Base-by-base conservation (phyloP, 2,329 filamentous ascomycete genomes). In the Pseudogymnoascus sp. region DNA sequence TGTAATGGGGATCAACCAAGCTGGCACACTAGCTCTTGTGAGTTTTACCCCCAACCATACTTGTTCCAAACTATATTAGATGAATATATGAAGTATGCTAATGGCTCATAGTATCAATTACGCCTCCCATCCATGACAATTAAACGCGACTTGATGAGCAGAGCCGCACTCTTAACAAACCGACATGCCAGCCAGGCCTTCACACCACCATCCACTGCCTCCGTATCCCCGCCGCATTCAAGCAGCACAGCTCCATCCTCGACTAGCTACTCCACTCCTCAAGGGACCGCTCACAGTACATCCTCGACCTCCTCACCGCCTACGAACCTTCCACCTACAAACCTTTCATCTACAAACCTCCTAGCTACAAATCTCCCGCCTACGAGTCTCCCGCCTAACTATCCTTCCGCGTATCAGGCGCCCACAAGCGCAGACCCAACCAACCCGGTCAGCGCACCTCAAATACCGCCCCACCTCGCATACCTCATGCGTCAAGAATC, bases 61-160 rank as follows among this genome's bases (percentile, higher is more conserved):
- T 59, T 28, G 12, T 30, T 30, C 23, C 39, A 30, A 61, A 63
- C n/a, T 62, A 48, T 39, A 3, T 55, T 8, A n/a, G 48, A 33
- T 57, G 13, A 37, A 5, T 21, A 21, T 28, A 6, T 30, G 2
- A 13, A 58, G 3, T 21, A 5, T 57, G 13, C 61, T 62, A 35
- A 59, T 38, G 61, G 13, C 26, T 19, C 3, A 15, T 57, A 83
- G 81, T 74, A 83, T 58, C 76, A 81, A 67, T 70, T 84, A 58
- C 80, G 82, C 21, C 74, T 84, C 15, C 82, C 83, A 2, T 84
- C 81, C 0, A 84, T 85, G 82, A 74, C 84, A 62, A 83, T 85
- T 68, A 76, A 75, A 26, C 73, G 77, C 34, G 81, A 83, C 65
- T 74, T 74, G 3, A 69, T 81, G 8, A 74, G 57, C 15, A 45